phyloP scores from a whole-genome alignment of 768 basidiomycete genomes.

The Paxillus involutus region DNA sequence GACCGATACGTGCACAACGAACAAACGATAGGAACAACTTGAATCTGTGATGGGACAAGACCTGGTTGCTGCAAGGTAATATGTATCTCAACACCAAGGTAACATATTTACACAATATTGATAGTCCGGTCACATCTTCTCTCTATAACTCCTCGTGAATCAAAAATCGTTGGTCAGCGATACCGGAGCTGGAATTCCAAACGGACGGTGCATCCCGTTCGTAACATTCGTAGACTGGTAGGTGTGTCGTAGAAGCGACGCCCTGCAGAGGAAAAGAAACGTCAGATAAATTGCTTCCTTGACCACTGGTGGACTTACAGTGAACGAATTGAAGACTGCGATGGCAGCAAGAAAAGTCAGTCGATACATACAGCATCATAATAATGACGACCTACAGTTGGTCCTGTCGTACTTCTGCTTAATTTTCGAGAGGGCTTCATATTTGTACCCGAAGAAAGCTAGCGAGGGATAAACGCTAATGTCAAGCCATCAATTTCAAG shows the following conservation, averaged over 20 bases:
- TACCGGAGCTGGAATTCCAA: no score
- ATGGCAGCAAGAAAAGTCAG: not conserved
- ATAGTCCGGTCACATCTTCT: no score
- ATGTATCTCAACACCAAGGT: no score
- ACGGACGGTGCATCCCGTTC: no score
- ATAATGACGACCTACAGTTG: conserved; percentile 5
- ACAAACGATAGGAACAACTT: no score
- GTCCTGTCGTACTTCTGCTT: conserved; percentile 13
- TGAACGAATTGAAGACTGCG: conserved; percentile 16
- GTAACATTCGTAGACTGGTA: no score
- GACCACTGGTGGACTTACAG: not conserved
- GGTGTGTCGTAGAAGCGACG: conserved; percentile 1
- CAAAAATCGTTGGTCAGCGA: no score
- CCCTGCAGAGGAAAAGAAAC: not conserved
- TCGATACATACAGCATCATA: not conserved
- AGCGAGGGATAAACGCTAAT: not conserved
- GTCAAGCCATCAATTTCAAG: not conserved
- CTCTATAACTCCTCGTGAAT: no score
- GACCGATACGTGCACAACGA: no score
- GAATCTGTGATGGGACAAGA: no score
- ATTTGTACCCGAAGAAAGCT: conserved; percentile 22
- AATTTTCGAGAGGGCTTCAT: conserved; percentile 7
- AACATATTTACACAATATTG: no score
- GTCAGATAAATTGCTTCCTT: not conserved
- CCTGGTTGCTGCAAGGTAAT: no score